Base-by-base conservation (phyloP, 2,329 filamentous ascomycete genomes). In the Curvularia hawaiiensis region DNA sequence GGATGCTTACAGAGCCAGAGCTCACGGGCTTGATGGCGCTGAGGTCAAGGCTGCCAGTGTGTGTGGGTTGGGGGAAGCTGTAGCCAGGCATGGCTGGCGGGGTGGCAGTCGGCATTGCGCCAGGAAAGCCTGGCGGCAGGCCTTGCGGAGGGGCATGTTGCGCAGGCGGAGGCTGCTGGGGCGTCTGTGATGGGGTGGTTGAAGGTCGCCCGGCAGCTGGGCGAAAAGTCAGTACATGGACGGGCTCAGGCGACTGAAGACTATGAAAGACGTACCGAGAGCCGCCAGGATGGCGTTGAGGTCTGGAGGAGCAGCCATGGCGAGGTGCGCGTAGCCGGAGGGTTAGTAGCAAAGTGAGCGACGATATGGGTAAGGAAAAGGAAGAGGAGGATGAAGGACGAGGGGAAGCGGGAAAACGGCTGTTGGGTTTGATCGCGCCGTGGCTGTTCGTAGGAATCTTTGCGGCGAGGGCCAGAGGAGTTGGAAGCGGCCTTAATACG, bases 1-100 rank as follows among this genome's bases (percentile, higher is more conserved):
- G 85, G 63, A 96, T 88, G 76, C 88, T 94, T 67, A 96, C 88
- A 20, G 89, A 91, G 57, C 92, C 92, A 30, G 90, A 90, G 73
- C 85, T 91, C 54, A 89, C 84, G 4, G 92, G 91, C 69, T 90
- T 90, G 72, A 95, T 91, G 54, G 85, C 84, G 77, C 89, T 93
- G 51, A 96, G 78, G 72, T 96, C 91, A 61, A 96, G 82, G 66
- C 86, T 92, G 50, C 91, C 91, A 58, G 89, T 90, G 54, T 84
- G 84, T 6, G 88, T 85, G 2, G 90, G 90, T 65, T 88, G 87
- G 3, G 90, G 89, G 30, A 89, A 79, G 30, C 77, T 73, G 67
- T 82, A 85, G 56, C 76, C 75, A 33, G 77, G 68, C 9, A 76
- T 71, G 38, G 70, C 71, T 47, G 80, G 79, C 44, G 77, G 73